Percentiles rank a stretch among this genome's conserved stretches.
These are phyloP conservation scores for Haberlea rhodopensis DNA, from an alignment of 257 asterid genomes.

Conservation along the genomic window DNA sequence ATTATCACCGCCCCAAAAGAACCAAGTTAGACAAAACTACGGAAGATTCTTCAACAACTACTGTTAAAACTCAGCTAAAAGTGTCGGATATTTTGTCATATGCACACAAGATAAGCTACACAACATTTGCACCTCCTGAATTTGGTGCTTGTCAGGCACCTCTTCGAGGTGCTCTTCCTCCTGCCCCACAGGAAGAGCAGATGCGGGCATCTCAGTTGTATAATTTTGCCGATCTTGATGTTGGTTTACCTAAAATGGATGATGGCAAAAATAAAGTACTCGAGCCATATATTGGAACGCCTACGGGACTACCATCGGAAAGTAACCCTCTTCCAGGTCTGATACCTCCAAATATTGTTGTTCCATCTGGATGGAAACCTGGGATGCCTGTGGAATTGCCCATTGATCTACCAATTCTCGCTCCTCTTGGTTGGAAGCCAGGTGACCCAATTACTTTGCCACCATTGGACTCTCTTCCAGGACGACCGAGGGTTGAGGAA, in stretches of 20 bases:
- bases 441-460: slow-evolving; percentile 82
- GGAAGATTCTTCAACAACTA: slow-evolving; percentile 54
- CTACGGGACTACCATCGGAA: slow-evolving; percentile 32
- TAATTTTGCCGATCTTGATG: slow-evolving; percentile 60
- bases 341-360: slow-evolving; percentile 61
- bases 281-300: slow-evolving; percentile 58
- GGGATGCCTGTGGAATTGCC: slow-evolving; percentile 96
- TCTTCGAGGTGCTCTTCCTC: slow-evolving; percentile 86
- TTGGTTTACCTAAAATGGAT: slow-evolving; percentile 71
- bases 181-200: slow-evolving; percentile 97
- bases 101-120: slow-evolving; percentile 87
- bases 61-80: slow-evolving; percentile 66
- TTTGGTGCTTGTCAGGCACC: slow-evolving; percentile 85
- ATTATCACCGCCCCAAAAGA: slow-evolving; percentile 66
- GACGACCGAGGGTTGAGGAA: slow-evolving; percentile 59
- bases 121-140: slow-evolving; percentile 95
- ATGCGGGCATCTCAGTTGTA: slow-evolving; percentile 88
- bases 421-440: slow-evolving; percentile 96
- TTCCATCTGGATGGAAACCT: slow-evolving; percentile 90
- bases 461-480: slow-evolving; percentile 58
- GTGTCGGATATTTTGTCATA: slow-evolving; percentile 68
- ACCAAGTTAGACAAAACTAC: slow-evolving; percentile 38
- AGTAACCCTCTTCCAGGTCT: slow-evolving; percentile 40
- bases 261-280: slow-evolving; percentile 54
- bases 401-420: slow-evolving; percentile 61